Base-by-base conservation (phyloP, 257 asterid genomes). In the Cruciata laevipes region DNA sequence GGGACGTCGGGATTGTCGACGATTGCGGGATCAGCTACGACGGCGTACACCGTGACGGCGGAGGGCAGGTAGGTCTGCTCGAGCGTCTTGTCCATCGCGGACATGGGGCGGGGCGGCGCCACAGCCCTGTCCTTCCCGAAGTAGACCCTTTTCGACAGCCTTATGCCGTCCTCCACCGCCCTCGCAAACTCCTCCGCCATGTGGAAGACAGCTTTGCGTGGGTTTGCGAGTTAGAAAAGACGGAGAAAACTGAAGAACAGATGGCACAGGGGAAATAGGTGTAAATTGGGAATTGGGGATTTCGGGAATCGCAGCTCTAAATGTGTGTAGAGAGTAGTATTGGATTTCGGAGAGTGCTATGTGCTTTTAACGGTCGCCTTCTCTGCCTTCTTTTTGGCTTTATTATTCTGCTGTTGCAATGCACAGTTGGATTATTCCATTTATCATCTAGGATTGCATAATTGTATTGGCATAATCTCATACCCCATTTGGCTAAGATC, bases 1-100 rank as follows among this genome's bases (percentile, higher is more conserved):
- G 97, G 97, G 61, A 87, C 82, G 76, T 94, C 99, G 6, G 99
- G 96, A 35, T 93, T 90, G 79, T 94, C 99, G 12, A 90, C 99
- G 44, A 87, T 72, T 25, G 89, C 79, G 7, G 99, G 99, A 67
- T 94, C 82, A 47, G 67, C 61, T 6, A 94, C 77, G 61, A 90
- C 89, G 38, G 99, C 99, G 78, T 94, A 94, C 20, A 90, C 59
- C 99, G 88, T 94, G 0, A 95, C 88, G 0, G 99, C 79, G 3
- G 82, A 42, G 0, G 99, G 99, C 25, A 87, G 72, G 67, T 68
- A 82, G 1, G 83, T 75, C 42, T 69, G 61, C 17, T 76, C 82
- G 32, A 76, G 67, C 47, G 80, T 74, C 68, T 86, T 83, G 37
- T 82, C 88, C 99, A 90, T 93, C 1, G 83, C 65, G 38, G 76